These are phyloP conservation scores for Austroboletus eburneus DNA, from an alignment of 768 basidiomycete genomes.

Conservation along the genomic window DNA sequence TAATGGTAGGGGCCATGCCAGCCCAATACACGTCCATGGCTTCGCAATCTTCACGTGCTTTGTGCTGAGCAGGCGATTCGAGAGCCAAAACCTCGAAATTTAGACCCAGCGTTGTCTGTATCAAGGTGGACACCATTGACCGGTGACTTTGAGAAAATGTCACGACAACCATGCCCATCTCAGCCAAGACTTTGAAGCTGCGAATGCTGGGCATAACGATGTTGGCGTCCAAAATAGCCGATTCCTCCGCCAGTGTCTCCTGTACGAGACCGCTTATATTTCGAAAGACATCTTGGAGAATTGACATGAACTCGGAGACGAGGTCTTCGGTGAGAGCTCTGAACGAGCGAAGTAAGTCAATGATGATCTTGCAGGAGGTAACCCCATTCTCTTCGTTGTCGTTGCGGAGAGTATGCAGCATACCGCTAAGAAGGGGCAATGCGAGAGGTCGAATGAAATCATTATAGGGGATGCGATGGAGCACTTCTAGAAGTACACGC, in stretches of 20 bases:
- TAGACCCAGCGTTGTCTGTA: slow-evolving; percentile 69
- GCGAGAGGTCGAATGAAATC: slow-evolving; percentile 74
- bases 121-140: slow-evolving; percentile 54
- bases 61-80: slow-evolving; percentile 77
- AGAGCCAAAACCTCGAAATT: slow-evolving; percentile 75
- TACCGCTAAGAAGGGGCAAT: slow-evolving; percentile 64
- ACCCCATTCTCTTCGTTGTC: slow-evolving; percentile 98
- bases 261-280: slow-evolving; percentile 71
- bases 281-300: slow-evolving; percentile 74
- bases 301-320: slow-evolving; percentile 71
- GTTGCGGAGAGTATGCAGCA: slow-evolving; percentile 77
- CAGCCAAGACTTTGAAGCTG: slow-evolving; percentile 92
- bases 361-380: slow-evolving; percentile 84
- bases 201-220: slow-evolving; percentile 64
- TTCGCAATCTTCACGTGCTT: slow-evolving; percentile 72
- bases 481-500: slow-evolving; percentile 79
- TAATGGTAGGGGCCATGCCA: slow-evolving; percentile 73
- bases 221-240: slow-evolving; percentile 50
- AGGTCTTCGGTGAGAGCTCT: slow-evolving; percentile 68
- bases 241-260: slow-evolving; percentile 70
- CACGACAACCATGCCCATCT: slow-evolving; percentile 90
- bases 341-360: slow-evolving; percentile 82
- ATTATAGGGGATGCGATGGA: slow-evolving; percentile 80
- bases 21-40: slow-evolving; percentile 81
- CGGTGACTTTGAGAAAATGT: slow-evolving; percentile 84